These are phyloP conservation scores for Claviceps arundinis DNA, from an alignment of 2,329 filamentous ascomycete species.

Conservation along the genomic window DNA sequence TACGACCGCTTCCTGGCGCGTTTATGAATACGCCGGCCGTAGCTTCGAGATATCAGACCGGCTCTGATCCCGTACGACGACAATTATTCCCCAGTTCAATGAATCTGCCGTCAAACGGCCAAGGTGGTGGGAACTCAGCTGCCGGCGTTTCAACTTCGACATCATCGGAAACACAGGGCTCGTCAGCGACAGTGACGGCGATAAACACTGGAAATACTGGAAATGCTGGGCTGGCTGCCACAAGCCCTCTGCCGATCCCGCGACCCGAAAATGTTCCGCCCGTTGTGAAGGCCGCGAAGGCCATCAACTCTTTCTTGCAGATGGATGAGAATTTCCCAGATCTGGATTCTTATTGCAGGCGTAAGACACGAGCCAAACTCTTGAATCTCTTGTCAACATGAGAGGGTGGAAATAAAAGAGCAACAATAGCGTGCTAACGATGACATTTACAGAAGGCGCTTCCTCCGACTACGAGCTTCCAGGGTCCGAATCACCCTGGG, in stretches of 20 bases:
- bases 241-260: constrained; percentile 27
- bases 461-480: constrained; percentile 86
- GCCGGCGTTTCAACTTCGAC: constrained; percentile 4
- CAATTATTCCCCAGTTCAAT: constrained; percentile 32
- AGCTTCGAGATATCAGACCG: constrained; percentile 31
- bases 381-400: background rate
- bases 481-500: constrained; percentile 54
- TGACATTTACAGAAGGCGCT: constrained; percentile 53
- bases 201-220: constrained; percentile 14
- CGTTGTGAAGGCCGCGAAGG: constrained; percentile 66
- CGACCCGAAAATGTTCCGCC: constrained; percentile 43
- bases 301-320: constrained; percentile 67
- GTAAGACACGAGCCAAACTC: constrained; percentile 38
- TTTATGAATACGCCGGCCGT: constrained; percentile 63
- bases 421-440: constrained; percentile 12
- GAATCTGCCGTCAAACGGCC: constrained; percentile 8
- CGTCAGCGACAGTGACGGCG: constrained; percentile 11
- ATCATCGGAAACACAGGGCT: background rate
- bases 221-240: constrained; percentile 17
- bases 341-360: constrained; percentile 76
- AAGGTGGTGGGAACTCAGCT: constrained; percentile 7
- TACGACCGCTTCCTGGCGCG: constrained; percentile 61
- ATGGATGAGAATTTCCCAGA: constrained; percentile 75
- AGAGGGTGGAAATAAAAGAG: background rate
- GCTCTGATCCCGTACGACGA: constrained; percentile 34